A percentile compares a stretch with the other conserved stretches of the same genome.
Conservation (phyloP, 2,329 filamentous ascomycete species). For the Elsinoe necatrix region DNA sequence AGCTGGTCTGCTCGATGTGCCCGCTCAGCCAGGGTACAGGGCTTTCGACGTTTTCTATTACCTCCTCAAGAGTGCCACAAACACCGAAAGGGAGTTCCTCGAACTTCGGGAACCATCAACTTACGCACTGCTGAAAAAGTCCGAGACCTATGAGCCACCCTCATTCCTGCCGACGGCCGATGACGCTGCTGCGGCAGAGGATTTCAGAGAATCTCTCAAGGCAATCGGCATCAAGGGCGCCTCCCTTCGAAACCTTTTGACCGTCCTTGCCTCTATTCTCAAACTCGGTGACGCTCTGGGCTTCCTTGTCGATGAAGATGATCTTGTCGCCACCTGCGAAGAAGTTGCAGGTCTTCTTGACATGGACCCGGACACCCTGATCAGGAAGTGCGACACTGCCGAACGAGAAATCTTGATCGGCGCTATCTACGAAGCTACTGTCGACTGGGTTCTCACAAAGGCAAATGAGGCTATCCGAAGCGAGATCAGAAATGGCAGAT, state of each 20-base stretch:
- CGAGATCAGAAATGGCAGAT: constrained; percentile 60
- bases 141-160: constrained; percentile 77
- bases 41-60: constrained; percentile 99
- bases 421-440: constrained; percentile 83
- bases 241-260: constrained; percentile 72
- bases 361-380: constrained; percentile 73
- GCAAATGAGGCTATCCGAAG: constrained; percentile 76
- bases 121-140: constrained; percentile 72
- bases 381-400: constrained; percentile 69
- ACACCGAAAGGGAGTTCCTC: constrained; percentile 81
- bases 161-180: constrained; percentile 86
- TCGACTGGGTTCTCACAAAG: constrained; percentile 87
- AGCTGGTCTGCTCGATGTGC: constrained; percentile 71
- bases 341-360: constrained; percentile 82
- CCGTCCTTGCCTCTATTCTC: constrained; percentile 72
- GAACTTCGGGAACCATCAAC: constrained; percentile 66
- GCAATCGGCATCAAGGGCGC: constrained; percentile 89
- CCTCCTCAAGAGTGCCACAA: constrained; percentile 82
- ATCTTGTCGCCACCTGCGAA: constrained; percentile 76
- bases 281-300: constrained; percentile 88
- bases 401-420: constrained; percentile 76
- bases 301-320: constrained; percentile 74
- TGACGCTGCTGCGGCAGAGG: constrained; percentile 84
- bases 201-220: constrained; percentile 79
- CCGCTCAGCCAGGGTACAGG: constrained; percentile 69